These are phyloP conservation scores for Abortiporus biennis DNA, from an alignment of 1,284 basidiomycete genomes.

Conservation along the genomic window DNA sequence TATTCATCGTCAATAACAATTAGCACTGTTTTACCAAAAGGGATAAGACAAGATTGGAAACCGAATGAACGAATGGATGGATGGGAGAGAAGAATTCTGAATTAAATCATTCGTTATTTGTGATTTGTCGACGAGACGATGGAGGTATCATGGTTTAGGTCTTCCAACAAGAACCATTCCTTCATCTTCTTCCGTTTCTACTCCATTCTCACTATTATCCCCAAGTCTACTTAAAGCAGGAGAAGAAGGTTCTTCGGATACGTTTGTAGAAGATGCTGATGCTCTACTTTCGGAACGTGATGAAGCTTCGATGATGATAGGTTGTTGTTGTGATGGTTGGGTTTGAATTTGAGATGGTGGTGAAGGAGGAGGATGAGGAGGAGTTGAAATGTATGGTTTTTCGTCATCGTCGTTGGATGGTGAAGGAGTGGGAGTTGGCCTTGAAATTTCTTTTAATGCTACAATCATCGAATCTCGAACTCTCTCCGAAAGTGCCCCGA, in stretches of 20 bases:
- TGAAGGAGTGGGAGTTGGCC: constrained; percentile 8
- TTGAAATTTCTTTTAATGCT: constrained; percentile 62
- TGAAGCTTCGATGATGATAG: not conserved
- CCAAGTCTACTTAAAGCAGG: constrained; percentile 27
- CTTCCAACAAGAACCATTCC: constrained; percentile 71
- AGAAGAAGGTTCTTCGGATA: constrained; percentile 34
- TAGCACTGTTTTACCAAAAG: no score
- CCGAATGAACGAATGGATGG: no score
- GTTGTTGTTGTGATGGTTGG: not conserved
- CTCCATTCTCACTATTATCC: constrained; percentile 45
- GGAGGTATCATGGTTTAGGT: no score
- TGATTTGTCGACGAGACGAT: no score
- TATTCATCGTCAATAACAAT: no score
- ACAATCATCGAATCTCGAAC: constrained; percentile 72
- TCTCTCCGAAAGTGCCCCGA: constrained; percentile 51
- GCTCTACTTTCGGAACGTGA: constrained; percentile 24
- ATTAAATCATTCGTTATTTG: no score
- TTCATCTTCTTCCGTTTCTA: constrained; percentile 74
- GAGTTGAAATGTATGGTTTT: not conserved
- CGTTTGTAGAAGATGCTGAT: constrained; percentile 18
- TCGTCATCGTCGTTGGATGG: not conserved
- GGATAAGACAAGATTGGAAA: no score
- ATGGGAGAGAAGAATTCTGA: no score
- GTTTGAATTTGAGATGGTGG: not conserved
- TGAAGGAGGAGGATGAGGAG: not conserved